Conservation (phyloP, 2,329 filamentous ascomycete genomes). For the Rugonectria rugulosa region DNA sequence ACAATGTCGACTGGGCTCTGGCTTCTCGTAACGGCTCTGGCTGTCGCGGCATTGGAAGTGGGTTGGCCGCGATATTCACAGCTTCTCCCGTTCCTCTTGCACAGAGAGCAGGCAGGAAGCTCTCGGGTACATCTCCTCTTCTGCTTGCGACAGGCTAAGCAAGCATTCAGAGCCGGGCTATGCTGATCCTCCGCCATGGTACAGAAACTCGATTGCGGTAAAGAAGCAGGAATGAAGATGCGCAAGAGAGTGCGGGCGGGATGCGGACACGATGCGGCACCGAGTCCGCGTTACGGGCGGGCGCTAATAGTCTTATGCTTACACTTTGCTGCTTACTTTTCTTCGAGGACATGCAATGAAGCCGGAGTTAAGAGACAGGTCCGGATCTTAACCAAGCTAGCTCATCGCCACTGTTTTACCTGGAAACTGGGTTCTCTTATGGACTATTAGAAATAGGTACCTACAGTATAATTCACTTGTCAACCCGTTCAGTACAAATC, state of each 20-base stretch:
- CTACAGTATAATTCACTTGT: background rate
- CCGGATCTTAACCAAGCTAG: too few relatives aligned
- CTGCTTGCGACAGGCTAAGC: constrained; percentile 10
- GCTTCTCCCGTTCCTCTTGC: background rate
- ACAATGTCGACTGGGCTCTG: background rate
- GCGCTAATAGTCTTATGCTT: too few relatives aligned
- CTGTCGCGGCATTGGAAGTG: background rate
- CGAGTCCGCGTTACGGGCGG: too few relatives aligned
- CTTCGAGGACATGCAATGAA: too few relatives aligned
- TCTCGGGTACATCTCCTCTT: constrained; percentile 14
- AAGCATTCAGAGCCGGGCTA: background rate
- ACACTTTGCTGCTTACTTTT: too few relatives aligned
- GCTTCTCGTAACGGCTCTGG: background rate
- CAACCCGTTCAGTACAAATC: background rate
- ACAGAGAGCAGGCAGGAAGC: constrained; percentile 1
- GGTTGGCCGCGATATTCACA: background rate
- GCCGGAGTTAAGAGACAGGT: too few relatives aligned
- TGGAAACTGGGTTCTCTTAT: too few relatives aligned
- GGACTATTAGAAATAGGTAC: too few relatives aligned
- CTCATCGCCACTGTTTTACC: too few relatives aligned
- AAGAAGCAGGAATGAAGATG: background rate
- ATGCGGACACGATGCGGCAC: too few relatives aligned
- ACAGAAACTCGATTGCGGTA: background rate
- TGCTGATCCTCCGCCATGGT: background rate
- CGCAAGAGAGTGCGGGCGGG: background rate